Base-by-base conservation (phyloP, 495 filamentous ascomycete species). In the Podospora pseudocomata region DNA sequence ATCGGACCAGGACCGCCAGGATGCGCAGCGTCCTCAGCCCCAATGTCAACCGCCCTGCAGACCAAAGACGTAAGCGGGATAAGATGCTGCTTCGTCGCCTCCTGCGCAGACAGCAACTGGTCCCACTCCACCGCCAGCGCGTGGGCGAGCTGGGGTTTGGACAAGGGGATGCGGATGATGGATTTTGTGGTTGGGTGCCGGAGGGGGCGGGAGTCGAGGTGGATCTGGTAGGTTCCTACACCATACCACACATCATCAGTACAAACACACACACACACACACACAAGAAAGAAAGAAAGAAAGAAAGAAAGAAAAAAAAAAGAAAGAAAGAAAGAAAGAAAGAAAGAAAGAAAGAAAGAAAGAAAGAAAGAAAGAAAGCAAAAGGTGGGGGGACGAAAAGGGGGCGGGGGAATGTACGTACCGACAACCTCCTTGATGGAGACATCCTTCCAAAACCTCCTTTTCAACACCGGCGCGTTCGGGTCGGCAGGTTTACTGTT, bases 51-150 rank as follows among this genome's bases (percentile, higher is more conserved):
- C 0, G 92, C 93, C 5, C 96, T 88, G 23, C 91, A 89, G 18
- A 88, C 82, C 6, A 97, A 83, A 28, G 92, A 93, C 5, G 96
- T 97, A n/a, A 98, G 75, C 5, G 95, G 95, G 65, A 97, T 93
- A 2, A 93, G 85, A 76, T 97, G 92, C 67, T 88, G 85, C 60
- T 87, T 88, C 34, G 86, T 84, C 0, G 93, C 93, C 75, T 97
- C 90, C 68, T 91, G 87, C 3, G 89, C 86, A 64, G 90, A 90
- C 26, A 87, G 83, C 65, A 98, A 86, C 54, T 89, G 84, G 75
- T 96, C 92, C 95, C 95, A 99, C 80, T 99, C 95, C 11, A 95
- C 76, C 0, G 94, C 95, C 60, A 99, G 86, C 30, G 91, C 90
- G 28, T 86, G 82, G n/a, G 96, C 95, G 16, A 99, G 89, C 66